Conservation (phyloP, 78 protist species). For the Polysphondylium violaceum region DNA sequence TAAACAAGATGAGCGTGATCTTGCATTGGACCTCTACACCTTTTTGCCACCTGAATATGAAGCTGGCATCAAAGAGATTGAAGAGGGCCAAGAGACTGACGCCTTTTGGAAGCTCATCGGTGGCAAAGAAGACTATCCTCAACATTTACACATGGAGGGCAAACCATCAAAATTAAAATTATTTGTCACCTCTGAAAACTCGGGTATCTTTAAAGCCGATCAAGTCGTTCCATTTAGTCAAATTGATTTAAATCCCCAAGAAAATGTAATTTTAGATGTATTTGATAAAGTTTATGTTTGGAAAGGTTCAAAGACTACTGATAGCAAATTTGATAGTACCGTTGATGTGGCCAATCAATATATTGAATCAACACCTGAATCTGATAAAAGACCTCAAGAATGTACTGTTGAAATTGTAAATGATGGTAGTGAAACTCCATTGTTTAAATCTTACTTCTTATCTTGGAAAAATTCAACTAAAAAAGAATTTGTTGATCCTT, state of each 20-base stretch:
- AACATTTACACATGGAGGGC: not conserved
- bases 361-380: not conserved
- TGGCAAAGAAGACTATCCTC: constrained; percentile 25
- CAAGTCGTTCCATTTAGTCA: constrained; percentile 68
- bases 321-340: constrained; percentile 35
- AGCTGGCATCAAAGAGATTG: constrained; percentile 41
- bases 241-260: constrained; percentile 47
- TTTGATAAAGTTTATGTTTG: constrained; percentile 16
- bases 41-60: constrained; percentile 75
- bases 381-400: not conserved
- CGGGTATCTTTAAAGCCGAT: constrained; percentile 73
- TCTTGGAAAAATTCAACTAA: constrained; percentile 56
- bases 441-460: constrained; percentile 38
- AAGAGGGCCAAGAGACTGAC: constrained; percentile 57
- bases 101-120: constrained; percentile 60
- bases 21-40: constrained; percentile 63
- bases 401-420: not conserved
- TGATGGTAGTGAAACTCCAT: constrained; percentile 16
- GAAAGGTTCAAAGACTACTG: constrained; percentile 63
- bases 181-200: constrained; percentile 33
- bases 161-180: constrained; percentile 35
- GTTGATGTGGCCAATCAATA: constrained; percentile 18
- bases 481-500: constrained; percentile 72
- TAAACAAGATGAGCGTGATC: constrained; percentile 26
- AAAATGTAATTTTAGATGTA: constrained; percentile 44